Base-by-base conservation (phyloP, 164 flowering plant genomes). In the Umbilicus rupestris region DNA sequence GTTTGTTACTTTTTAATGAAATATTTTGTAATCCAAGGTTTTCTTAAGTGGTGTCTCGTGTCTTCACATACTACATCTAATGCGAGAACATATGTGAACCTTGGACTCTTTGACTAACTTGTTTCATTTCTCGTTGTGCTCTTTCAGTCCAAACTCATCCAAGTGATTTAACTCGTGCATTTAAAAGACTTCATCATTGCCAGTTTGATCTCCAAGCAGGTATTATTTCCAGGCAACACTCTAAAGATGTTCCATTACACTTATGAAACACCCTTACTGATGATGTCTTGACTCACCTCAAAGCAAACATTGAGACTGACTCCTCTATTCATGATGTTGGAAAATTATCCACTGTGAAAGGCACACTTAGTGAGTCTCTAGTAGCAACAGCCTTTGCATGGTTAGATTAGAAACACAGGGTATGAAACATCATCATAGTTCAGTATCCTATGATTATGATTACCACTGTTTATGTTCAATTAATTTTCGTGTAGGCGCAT, bases 391-490 rank as follows among this genome's bases (percentile, higher is more conserved):
- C 58, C 30, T 52, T 52, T 52, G 29, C 1, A 55, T 1, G 39
- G 3, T 33, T 33, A 31, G 42, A 33, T n/a, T 33, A 35, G 45
- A 20, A 22, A 20, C 29, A 20, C 17, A 55, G 33, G 3, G 6
- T 28, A 28, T 28, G 31, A 55, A 55, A 55, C 60, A 55, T 55
- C 28, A 52, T 52, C 33, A 55, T 12, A 28, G 60, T 55, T 19
- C 29, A 16, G 28, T 28, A 55, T 55, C 60, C 17, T 55, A 55
- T 55, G 60, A 55, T 55, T 55, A 55, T 55, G 60, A 55, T 55
- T 28, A 55, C 60, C 17, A 14, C 19, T 12, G 33, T 29, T 55
- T 10, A 22, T 11, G 60, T 28, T 55, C 14, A 55, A 55, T 3
- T 55, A 52, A 7, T 15, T 52, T 24, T 14, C 60, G 17, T 55